Evolutionary conservation across 208 protist genomes (phyloP).

Genomic region (Acanthamoeba royreba): DNA sequence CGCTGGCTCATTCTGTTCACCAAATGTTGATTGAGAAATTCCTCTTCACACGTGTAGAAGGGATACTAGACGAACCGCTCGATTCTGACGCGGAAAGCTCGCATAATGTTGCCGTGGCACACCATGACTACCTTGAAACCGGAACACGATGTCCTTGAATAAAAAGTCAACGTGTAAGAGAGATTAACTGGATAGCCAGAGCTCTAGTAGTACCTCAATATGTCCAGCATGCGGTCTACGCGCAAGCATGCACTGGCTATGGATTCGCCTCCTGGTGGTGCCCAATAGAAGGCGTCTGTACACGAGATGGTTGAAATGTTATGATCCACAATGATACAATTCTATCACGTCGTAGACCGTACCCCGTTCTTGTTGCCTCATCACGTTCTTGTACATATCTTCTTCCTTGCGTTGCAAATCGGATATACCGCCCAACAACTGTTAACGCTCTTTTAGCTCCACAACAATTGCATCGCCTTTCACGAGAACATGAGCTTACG

Average conservation of each 20-base stretch:
- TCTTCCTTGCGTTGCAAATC: not conserved
- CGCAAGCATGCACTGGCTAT: constrained; percentile 38
- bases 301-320: not conserved
- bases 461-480: not conserved
- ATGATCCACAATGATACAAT: not conserved
- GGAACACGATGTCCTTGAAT: not conserved
- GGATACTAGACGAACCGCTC: not conserved
- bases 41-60: not conserved
- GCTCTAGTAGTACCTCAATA: not conserved
- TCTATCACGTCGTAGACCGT: not conserved
- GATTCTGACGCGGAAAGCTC: constrained; percentile 14
- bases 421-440: not conserved
- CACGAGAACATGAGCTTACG: not conserved
- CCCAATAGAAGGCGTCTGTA: constrained; percentile 29
- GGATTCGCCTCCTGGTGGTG: constrained; percentile 48
- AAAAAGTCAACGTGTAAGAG: not conserved
- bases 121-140: constrained; percentile 41
- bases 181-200: too few relatives aligned
- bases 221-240: constrained; percentile 34
- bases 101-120: constrained; percentile 44
- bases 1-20: not conserved
- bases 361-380: not conserved
- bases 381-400: not conserved
- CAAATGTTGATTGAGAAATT: not conserved
- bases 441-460: not conserved